Conservation (phyloP, 2,329 filamentous ascomycete species). For the Cladosporium sp. region DNA sequence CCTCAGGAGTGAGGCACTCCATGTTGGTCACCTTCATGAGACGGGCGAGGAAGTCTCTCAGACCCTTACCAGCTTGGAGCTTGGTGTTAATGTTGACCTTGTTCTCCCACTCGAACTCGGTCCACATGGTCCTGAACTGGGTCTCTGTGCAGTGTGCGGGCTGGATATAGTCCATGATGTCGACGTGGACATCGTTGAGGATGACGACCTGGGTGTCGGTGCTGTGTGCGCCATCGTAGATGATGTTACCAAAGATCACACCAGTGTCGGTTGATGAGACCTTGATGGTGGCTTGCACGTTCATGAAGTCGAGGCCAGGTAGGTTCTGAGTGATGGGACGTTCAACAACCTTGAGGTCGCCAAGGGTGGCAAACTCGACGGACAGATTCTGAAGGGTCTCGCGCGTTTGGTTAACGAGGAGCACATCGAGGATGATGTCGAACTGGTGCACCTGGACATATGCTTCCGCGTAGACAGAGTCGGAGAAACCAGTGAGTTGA, state of each 20-base stretch:
- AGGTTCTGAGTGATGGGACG: conserved; percentile 94
- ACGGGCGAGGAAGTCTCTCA: conserved; percentile 89
- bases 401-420: conserved; percentile 94
- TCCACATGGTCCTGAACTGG: conserved; percentile 99
- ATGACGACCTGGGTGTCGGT: conserved; percentile 97
- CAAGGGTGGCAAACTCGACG: conserved; percentile 96
- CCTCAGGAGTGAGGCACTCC: conserved; percentile 95
- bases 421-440: conserved; percentile 93
- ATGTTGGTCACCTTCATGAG: conserved; percentile 99
- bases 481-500: conserved; percentile 96
- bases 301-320: conserved; percentile 93
- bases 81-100: conserved; percentile 99
- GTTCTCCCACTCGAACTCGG: conserved; percentile 99
- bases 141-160: conserved; percentile 95
- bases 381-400: conserved; percentile 96
- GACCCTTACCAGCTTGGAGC: conserved; percentile 66
- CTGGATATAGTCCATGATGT: conserved; percentile 99
- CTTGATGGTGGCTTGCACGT: conserved; percentile 98
- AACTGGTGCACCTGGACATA: conserved; percentile 99
- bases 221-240: conserved; percentile 90
- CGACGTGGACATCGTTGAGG: conserved; percentile 94
- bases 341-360: conserved; percentile 97
- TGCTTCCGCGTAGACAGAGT: conserved; percentile 97
- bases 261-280: conserved; percentile 97
- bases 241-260: conserved; percentile 97